phyloP scores from a whole-genome alignment of 2,329 filamentous ascomycete species.

The Xylaria sp. region DNA sequence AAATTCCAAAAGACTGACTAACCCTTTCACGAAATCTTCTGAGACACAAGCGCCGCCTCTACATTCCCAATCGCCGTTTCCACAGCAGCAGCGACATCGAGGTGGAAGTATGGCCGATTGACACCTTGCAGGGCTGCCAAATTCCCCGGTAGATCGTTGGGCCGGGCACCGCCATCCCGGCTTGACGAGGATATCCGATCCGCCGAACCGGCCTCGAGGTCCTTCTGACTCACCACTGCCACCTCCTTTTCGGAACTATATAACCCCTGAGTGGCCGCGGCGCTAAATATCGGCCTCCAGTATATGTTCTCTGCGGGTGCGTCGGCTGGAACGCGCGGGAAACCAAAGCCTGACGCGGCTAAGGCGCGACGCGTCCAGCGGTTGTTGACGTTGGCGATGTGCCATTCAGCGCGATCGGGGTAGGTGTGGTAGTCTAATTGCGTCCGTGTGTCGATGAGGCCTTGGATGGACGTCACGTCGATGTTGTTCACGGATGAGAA shows the following conservation, averaged over 20 bases:
- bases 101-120: slow-evolving; percentile 64
- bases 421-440: slow-evolving; percentile 63
- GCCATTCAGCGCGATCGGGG: slow-evolving; percentile 60
- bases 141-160: slow-evolving; percentile 48
- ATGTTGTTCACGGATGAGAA: slow-evolving; percentile 66
- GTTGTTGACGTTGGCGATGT: slow-evolving; percentile 64
- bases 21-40: slow-evolving; percentile 19
- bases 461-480: slow-evolving; percentile 66
- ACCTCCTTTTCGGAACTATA: slow-evolving; percentile 28
- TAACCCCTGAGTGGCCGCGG: slow-evolving; percentile 37
- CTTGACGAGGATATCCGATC: slow-evolving; percentile 37
- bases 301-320: slow-evolving; percentile 24
- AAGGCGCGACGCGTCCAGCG: slow-evolving; percentile 68
- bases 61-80: slow-evolving; percentile 57
- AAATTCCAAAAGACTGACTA: not conserved
- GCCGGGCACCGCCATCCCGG: slow-evolving; percentile 38
- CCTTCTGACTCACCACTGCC: slow-evolving; percentile 32
- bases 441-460: slow-evolving; percentile 64
- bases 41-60: slow-evolving; percentile 21
- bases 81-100: slow-evolving; percentile 62
- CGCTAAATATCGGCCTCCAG: slow-evolving; percentile 45
- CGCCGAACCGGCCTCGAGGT: slow-evolving; percentile 29
- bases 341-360: slow-evolving; percentile 64
- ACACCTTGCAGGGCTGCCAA: slow-evolving; percentile 57
- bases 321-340: slow-evolving; percentile 39